A percentile compares a stretch with the other conserved stretches of the same genome.
phyloP scores from a whole-genome alignment of 2,329 filamentous ascomycete genomes.

The Plectosphaerella plurivora region DNA sequence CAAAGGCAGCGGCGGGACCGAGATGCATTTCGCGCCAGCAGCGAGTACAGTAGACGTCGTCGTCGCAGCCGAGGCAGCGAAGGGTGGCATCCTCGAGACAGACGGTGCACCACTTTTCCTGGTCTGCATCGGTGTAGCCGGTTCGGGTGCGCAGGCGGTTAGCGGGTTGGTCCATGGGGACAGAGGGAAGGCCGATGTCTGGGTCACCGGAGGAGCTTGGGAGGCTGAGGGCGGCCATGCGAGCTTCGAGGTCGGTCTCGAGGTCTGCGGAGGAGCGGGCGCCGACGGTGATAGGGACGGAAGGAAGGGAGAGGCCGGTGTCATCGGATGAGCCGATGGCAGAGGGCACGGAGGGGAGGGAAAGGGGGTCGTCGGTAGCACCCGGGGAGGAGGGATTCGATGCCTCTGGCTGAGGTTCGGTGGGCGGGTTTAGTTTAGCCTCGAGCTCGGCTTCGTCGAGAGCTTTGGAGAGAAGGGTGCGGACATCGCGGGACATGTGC shows the following conservation, averaged over 20 bases:
- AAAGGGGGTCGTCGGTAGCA: conserved; percentile 14
- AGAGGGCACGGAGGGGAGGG: conserved; percentile 43
- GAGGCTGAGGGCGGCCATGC: conserved; percentile 46
- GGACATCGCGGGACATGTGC: conserved; percentile 37
- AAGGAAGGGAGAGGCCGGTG: conserved; percentile 25
- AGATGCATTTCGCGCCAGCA: conserved; percentile 83
- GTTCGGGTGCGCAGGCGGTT: conserved; percentile 33
- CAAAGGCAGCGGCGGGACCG: conserved; percentile 63
- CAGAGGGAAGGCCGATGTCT: conserved; percentile 37
- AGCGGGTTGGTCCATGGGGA: conserved; percentile 43
- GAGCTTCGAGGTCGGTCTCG: conserved; percentile 43
- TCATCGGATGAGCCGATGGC: conserved; percentile 3
- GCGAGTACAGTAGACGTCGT: conserved; percentile 67
- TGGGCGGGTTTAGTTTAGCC: conserved; percentile 7
- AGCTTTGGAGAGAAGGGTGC: conserved; percentile 39
- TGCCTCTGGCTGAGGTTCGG: background rate
- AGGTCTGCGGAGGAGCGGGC: conserved; percentile 26
- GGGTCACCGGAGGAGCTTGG: conserved; percentile 27
- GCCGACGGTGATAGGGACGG: conserved; percentile 31
- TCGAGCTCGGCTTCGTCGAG: conserved; percentile 40
- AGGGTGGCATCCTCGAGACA: conserved; percentile 76
- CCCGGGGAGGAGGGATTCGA: background rate
- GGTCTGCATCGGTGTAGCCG: conserved; percentile 63
- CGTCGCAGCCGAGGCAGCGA: conserved; percentile 66
- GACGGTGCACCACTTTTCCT: conserved; percentile 75